Percentiles rank a stretch among this genome's conserved stretches.
Evolutionary conservation across 2,329 filamentous ascomycete species (phyloP).

Genomic region (Iodosphaeria phyllophila): DNA sequence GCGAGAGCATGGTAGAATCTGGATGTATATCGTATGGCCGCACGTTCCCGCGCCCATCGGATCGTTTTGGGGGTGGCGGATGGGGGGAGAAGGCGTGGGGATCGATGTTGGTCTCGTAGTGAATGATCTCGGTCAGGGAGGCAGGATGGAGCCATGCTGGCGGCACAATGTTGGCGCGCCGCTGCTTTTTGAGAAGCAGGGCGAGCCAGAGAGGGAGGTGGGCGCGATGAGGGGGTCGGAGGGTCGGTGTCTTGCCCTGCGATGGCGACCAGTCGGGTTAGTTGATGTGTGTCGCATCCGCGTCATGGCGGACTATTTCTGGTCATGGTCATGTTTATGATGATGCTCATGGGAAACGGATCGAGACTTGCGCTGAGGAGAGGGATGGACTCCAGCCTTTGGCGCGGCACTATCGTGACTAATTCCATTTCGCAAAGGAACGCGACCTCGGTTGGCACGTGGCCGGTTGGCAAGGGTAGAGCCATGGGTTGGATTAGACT

Average conservation of each 20-base stretch:
- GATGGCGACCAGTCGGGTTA: constrained; percentile 1
- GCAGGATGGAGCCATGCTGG: constrained; percentile 73
- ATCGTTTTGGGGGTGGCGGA: constrained; percentile 41
- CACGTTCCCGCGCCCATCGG: constrained; percentile 19
- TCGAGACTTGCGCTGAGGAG: constrained; percentile 57
- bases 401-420: constrained; percentile 80
- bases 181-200: constrained; percentile 82
- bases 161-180: constrained; percentile 78
- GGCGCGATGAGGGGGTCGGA: constrained; percentile 66
- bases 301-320: not conserved
- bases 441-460: constrained; percentile 74
- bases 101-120: constrained; percentile 58
- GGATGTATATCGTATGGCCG: no score
- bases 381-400: constrained; percentile 70
- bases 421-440: constrained; percentile 97
- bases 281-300: not conserved
- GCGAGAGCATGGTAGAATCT: constrained; percentile 27
- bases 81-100: constrained; percentile 60
- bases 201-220: constrained; percentile 86
- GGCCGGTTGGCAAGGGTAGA: constrained; percentile 21
- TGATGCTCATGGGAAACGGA: not conserved
- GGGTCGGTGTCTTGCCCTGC: constrained; percentile 58
- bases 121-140: constrained; percentile 59
- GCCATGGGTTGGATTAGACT: constrained; percentile 10
- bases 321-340: constrained; percentile 4